These are phyloP conservation scores for Lodderomyces metapsilosis DNA, from an alignment of 1,139 yeast genomes.

Conservation along the genomic window DNA sequence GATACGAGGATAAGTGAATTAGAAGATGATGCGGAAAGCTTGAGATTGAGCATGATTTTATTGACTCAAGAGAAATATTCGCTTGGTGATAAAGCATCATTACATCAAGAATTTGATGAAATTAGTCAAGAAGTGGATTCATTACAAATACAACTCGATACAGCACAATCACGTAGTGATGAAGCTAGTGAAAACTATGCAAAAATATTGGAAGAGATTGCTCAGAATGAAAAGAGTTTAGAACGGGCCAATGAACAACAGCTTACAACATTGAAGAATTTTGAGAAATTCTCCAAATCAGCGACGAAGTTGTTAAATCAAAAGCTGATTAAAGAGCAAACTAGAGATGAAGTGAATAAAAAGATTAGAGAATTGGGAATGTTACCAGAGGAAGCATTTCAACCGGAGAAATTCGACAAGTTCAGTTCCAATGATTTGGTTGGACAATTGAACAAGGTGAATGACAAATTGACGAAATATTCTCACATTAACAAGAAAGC, in stretches of 20 bases:
- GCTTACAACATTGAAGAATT: slow-evolving; percentile 47
- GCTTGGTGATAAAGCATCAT: slow-evolving; percentile 6
- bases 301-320: slow-evolving; percentile 67
- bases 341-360: slow-evolving; percentile 72
- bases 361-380: slow-evolving; percentile 83
- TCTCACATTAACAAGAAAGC: slow-evolving; percentile 89
- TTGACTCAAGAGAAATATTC: slow-evolving; percentile 9
- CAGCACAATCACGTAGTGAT: slow-evolving; percentile 20
- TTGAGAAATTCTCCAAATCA: slow-evolving; percentile 63
- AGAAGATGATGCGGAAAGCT: slow-evolving; percentile 58
- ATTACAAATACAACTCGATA: slow-evolving; percentile 23
- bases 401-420: slow-evolving; percentile 37
- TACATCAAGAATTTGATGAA: slow-evolving; percentile 43
- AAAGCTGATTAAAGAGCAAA: slow-evolving; percentile 55
- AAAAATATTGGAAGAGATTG: slow-evolving; percentile 32
- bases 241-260: slow-evolving; percentile 59
- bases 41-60: slow-evolving; percentile 22
- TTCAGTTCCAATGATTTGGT: slow-evolving; percentile 56
- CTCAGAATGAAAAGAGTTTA: slow-evolving; percentile 37
- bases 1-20: slow-evolving; percentile 52
- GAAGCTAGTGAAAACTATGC: slow-evolving; percentile 21
- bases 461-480: slow-evolving; percentile 59
- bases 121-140: slow-evolving; percentile 27
- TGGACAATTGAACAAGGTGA: slow-evolving; percentile 52
- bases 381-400: slow-evolving; percentile 81